Conservation (phyloP, 2,329 filamentous ascomycete species). For the Colletotrichum sp. region DNA sequence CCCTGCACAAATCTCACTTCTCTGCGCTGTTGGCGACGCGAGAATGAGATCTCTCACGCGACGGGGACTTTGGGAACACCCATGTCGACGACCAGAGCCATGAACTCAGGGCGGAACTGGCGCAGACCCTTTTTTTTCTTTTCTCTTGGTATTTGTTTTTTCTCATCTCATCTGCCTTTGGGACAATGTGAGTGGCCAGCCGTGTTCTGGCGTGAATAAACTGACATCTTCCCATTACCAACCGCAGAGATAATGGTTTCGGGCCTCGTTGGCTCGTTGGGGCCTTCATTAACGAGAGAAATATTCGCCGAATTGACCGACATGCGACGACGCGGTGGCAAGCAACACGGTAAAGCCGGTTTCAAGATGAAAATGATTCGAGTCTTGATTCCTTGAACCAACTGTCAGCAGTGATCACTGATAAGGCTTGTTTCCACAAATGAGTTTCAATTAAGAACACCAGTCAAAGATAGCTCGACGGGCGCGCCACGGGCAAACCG, state of each 20-base stretch:
- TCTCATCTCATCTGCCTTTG: not conserved
- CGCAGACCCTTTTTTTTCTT: not conserved
- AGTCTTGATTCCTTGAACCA: not conserved
- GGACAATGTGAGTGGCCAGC: not conserved
- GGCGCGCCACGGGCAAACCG: not conserved
- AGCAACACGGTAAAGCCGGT: not conserved
- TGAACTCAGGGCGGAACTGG: not conserved
- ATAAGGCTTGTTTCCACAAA: not conserved
- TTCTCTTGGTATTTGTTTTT: not conserved
- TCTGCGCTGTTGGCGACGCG: conserved; percentile 1
- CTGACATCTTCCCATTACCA: conserved; percentile 12
- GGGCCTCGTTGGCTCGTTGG: not conserved
- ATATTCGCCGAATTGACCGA: conserved; percentile 1
- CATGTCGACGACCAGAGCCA: not conserved
- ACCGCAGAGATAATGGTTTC: conserved; percentile 1
- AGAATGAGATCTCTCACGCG: not conserved
- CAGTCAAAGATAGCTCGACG: not conserved
- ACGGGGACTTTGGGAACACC: not conserved
- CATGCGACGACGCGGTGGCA: not conserved
- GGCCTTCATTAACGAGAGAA: not conserved
- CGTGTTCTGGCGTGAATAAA: not conserved
- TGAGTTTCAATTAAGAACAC: not conserved
- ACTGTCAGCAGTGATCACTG: not conserved
- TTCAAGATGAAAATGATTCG: not conserved
- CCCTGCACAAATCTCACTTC: not conserved